Percentiles rank a stretch among this genome's conserved stretches.
Conservation (phyloP, 257 asterid species). For the Solanum okadae region DNA sequence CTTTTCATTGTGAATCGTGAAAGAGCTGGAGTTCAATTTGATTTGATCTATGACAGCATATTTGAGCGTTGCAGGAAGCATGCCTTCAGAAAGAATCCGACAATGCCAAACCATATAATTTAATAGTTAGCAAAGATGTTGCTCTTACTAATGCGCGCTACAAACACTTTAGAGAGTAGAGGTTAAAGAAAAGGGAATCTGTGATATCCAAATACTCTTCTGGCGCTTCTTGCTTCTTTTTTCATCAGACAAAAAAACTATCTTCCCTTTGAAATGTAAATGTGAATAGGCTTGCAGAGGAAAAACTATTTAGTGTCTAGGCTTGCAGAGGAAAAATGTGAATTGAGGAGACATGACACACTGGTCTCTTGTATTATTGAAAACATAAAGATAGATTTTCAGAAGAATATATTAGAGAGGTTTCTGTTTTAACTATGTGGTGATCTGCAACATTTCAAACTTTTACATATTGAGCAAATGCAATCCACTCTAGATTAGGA, state of each 20-base stretch:
- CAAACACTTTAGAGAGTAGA: background rate
- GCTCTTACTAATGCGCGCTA: background rate
- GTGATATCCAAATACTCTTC: background rate
- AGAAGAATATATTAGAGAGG: background rate
- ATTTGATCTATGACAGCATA: constrained; percentile 84
- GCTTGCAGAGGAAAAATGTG: background rate
- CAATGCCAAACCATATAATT: constrained; percentile 42
- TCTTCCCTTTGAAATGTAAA: background rate
- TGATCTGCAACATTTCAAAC: background rate
- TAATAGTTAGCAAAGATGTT: constrained; percentile 11
- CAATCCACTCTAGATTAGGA: background rate
- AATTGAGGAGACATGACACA: background rate
- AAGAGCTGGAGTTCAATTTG: constrained; percentile 86
- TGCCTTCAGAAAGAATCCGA: constrained; percentile 51
- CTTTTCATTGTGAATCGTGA: constrained; percentile 86
- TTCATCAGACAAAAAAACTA: background rate
- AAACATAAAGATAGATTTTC: background rate
- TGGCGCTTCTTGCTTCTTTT: background rate
- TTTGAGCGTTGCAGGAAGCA: constrained; percentile 93
- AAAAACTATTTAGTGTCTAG: background rate
- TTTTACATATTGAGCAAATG: background rate
- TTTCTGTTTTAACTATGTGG: background rate
- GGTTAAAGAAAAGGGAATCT: background rate
- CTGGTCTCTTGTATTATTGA: background rate
- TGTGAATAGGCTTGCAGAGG: background rate